phyloP scores from a whole-genome alignment of 768 basidiomycete genomes.

The Tylopilus plumbeoviolaceoides region DNA sequence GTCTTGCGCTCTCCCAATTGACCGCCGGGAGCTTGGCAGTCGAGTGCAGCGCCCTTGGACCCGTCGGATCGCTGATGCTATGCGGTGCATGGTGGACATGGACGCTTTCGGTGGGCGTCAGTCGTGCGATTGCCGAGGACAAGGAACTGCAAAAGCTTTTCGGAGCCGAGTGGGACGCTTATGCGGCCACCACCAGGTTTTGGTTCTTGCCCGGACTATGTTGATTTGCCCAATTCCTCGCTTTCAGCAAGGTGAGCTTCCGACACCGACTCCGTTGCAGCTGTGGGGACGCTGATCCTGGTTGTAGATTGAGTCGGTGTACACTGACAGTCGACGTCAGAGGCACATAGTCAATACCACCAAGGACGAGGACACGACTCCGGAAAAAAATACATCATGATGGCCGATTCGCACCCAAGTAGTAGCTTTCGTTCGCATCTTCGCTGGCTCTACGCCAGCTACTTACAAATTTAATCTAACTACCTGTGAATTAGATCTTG shows the following conservation, averaged over 20 bases:
- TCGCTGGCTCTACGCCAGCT: neutral
- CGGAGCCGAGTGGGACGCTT: conserved; percentile 44
- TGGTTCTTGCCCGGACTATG: conserved; percentile 50
- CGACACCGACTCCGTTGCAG: neutral
- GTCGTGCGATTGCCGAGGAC: conserved; percentile 49
- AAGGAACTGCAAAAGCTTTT: conserved; percentile 44
- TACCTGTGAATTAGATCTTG: neutral
- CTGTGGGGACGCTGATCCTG: neutral
- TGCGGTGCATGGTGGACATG: conserved; percentile 48
- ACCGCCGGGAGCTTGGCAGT: conserved; percentile 45
- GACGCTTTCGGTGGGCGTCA: conserved; percentile 45
- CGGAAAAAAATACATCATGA: neutral
- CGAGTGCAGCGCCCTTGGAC: conserved; percentile 33
- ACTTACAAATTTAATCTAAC: neutral
- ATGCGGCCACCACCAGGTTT: conserved; percentile 40
- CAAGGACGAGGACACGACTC: too few relatives aligned
- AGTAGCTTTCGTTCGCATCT: neutral
- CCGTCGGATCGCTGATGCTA: conserved; percentile 30
- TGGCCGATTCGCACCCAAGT: neutral
- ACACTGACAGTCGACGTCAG: neutral
- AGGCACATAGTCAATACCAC: neutral
- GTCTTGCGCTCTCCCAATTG: conserved; percentile 43
- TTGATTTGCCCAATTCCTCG: conserved; percentile 15
- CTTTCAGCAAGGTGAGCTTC: neutral
- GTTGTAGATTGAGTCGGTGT: neutral